Evolutionary conservation across 2,329 filamentous ascomycete species (phyloP).

Genomic region (Apiospora pterosperma): DNA sequence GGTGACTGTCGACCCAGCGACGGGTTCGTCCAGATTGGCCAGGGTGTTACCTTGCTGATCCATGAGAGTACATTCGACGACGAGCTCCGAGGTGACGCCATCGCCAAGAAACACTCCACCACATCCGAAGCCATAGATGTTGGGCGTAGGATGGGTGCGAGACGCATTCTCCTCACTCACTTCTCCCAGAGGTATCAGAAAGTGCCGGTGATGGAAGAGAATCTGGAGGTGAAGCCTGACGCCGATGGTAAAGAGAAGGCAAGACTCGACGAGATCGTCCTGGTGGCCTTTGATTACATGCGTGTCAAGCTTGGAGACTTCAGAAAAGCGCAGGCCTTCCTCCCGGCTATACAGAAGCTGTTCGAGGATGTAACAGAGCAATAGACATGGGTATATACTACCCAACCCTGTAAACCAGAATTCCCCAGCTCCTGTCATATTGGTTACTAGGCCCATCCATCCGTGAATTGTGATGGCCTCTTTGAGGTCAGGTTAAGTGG

Average conservation of each 20-base stretch:
- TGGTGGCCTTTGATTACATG: constrained; percentile 80
- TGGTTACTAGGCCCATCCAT: not conserved
- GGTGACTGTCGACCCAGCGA: constrained; percentile 84
- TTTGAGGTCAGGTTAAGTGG: not conserved
- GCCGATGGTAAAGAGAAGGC: constrained; percentile 27
- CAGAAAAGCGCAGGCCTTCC: constrained; percentile 27
- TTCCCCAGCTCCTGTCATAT: not conserved
- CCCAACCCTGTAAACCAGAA: not conserved
- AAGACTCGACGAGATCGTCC: constrained; percentile 51
- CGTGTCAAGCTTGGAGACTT: constrained; percentile 46
- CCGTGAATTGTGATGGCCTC: not conserved
- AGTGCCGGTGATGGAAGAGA: constrained; percentile 44
- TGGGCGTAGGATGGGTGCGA: constrained; percentile 74
- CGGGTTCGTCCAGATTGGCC: constrained; percentile 67
- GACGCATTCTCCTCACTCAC: constrained; percentile 81
- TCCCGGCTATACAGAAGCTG: constrained; percentile 27
- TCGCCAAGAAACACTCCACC: constrained; percentile 87
- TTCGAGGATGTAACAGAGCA: constrained; percentile 17
- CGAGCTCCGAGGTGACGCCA: constrained; percentile 72
- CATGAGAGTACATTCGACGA: constrained; percentile 98
- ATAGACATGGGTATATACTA: not conserved
- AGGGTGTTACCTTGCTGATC: constrained; percentile 75
- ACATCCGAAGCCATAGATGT: constrained; percentile 80
- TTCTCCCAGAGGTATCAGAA: constrained; percentile 94
- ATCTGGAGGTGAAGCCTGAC: constrained; percentile 18